These are phyloP conservation scores for Vachellia pachyceras DNA, from an alignment of 306 rosid species.

Conservation along the genomic window DNA sequence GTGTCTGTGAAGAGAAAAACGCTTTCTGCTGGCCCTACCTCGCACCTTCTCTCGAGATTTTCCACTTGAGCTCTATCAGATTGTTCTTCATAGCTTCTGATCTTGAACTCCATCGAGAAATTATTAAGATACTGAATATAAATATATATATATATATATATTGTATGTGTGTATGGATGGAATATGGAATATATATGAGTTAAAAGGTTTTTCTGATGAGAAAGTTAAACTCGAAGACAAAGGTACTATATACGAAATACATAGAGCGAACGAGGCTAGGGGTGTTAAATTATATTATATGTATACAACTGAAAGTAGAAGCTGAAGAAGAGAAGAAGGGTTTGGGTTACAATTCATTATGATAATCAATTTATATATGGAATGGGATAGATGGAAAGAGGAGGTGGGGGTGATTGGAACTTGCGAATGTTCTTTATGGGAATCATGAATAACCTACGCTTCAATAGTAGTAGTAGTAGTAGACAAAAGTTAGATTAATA, in stretches of 20 bases:
- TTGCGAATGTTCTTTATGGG: conserved; percentile 50
- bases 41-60: conserved; percentile 74
- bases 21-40: conserved; percentile 68
- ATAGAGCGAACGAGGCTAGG: background rate
- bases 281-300: background rate
- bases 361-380: conserved; percentile 37
- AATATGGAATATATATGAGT: background rate
- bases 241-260: background rate
- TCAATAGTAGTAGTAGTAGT: conserved; percentile 29
- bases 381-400: background rate
- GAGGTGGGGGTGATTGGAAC: conserved; percentile 4
- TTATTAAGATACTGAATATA: background rate
- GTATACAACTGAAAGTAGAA: background rate
- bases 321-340: conserved; percentile 5
- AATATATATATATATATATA: too few relatives aligned
- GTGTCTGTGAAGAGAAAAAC: conserved; percentile 69
- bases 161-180: background rate
- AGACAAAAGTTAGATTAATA: conserved; percentile 55
- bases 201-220: background rate
- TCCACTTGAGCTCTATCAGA: conserved; percentile 66
- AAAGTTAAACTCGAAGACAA: background rate
- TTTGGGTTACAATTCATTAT: conserved; percentile 33
- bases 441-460: conserved; percentile 45
- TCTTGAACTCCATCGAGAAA: conserved; percentile 49
- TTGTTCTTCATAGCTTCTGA: conserved; percentile 60